Percentiles rank a stretch among this genome's conserved stretches.
These are phyloP conservation scores for Scheffersomyces insectosa DNA, from an alignment of 1,139 yeast species.

Conservation along the genomic window DNA sequence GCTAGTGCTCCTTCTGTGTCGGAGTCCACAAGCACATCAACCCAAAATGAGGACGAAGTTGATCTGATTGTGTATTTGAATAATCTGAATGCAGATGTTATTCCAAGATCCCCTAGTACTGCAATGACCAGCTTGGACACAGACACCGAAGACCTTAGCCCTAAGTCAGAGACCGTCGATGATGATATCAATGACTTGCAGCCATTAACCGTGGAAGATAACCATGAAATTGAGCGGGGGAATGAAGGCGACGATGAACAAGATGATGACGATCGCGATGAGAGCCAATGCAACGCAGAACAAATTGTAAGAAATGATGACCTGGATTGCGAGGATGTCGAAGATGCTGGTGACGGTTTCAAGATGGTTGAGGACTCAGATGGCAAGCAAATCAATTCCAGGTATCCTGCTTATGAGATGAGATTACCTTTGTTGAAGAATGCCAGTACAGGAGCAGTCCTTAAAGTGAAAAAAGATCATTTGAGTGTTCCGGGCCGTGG, in stretches of 20 bases:
- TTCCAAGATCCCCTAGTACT: slow-evolving; percentile 7
- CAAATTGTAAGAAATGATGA: not conserved
- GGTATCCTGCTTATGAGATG: slow-evolving; percentile 22
- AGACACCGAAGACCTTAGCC: not conserved
- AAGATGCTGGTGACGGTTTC: slow-evolving; percentile 6
- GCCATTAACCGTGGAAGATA: no score
- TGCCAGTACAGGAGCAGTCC: slow-evolving; percentile 25
- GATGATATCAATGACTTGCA: not conserved
- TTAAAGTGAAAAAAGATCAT: not conserved
- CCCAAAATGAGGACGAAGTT: slow-evolving; percentile 8
- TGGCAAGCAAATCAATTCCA: slow-evolving; percentile 20
- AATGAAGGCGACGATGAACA: not conserved
- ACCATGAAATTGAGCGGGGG: not conserved
- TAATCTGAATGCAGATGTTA: slow-evolving; percentile 3
- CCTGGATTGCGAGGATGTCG: not conserved
- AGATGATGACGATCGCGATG: not conserved
- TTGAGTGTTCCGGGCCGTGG: no score
- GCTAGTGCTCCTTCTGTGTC: not conserved
- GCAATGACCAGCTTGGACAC: slow-evolving; percentile 7
- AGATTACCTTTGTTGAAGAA: slow-evolving; percentile 33
- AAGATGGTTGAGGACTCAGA: slow-evolving; percentile 13
- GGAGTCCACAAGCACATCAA: slow-evolving; percentile 3
- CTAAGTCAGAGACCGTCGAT: not conserved
- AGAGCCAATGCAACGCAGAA: no score
- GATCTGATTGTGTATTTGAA: slow-evolving; percentile 8